Evolutionary conservation across 345 rosid species (phyloP), one percentile per base, ranked within the genome.

Genomic region (Arabidopsis thaliana): DNA sequence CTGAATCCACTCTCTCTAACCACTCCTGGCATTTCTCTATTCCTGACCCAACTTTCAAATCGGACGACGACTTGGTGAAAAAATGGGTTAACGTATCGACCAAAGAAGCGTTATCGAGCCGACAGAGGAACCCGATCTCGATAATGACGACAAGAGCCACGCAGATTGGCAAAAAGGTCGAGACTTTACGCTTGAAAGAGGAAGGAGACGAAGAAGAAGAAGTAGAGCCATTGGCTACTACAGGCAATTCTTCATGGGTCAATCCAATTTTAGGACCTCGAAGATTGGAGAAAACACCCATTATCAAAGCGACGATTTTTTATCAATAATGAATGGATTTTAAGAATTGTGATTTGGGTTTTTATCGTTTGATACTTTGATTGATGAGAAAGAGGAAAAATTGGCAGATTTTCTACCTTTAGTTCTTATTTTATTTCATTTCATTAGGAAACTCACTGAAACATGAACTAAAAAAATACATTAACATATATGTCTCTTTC

Each of bases 121-220:
- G 88, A 84, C 96, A 90, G 72, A 94, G 80, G 62, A 89, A 87
- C 61, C 80, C 84, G 76, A 91, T 86, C 85, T 91, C 95, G 36
- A 83, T 84, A 57, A 85, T 44, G 40, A 91, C 87, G 16, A 87
- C 93, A 7, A 91, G 61, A 37, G 84, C 83, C 32, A 94, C 90
- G 61, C 87, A 83, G 59, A 88, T 56, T 9, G 91, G 91, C 79
- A 94, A 67, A 57, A 84, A 62, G 71, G 71, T 89, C 37, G 89
- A 82, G 76, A 90, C 91, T 80, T 85, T 94, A 76, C 63, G 78
- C 80, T 78, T 90, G 62, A 72, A 22, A 41, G 72, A 56, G 44
- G 77, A 58, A 25, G 65, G 62, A 10, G 72, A 46, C 22, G 85
- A 73, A 48, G 85, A 69, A 36, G 85, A 49, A 40, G 44, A 65